Evolutionary conservation across 208 protist species (phyloP), one percentile per base, ranked within the genome.

Genomic region (Leishmania guyanensis): DNA sequence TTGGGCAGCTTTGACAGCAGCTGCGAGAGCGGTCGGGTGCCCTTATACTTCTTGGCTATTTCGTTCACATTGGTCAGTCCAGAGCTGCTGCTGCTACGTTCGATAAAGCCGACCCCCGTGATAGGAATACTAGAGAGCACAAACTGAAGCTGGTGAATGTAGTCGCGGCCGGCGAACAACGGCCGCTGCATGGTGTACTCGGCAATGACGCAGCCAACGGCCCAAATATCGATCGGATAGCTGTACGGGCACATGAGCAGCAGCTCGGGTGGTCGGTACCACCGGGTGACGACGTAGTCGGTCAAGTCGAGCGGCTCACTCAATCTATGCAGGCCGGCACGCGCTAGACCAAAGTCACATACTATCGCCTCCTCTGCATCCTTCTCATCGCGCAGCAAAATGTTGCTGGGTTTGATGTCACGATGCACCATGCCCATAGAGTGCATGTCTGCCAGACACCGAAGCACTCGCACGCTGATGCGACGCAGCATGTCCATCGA

Each of bases 181-280:
- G 94, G 90, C 2, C 88, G 84, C 53, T 89, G 88, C 36, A 94
- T 93, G 10, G 99, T 89, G 72, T 99, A 89, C 88, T 99, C 99
- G 10, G 94, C 99, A 65, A 99, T 98, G 65, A 99, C 99, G 84
- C 99, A 99, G 22, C 99, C 99, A 22, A 99, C 94, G 0, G 95
- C 95, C 99, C 99, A 99, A 26, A 99, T 79, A 86, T 99, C 99
- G 73, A 99, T 90, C 1, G 94, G 84, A 78, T 92, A 92, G 85
- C 88, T 86, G 87, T 98, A 93, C 10, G 91, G 80, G 84, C 96
- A 99, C 86, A 98, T 96, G 33, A 99, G 90, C 74, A 99, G 94
- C 48, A 99, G 92, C 90, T 99, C 99, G 14, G 99, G 99, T 17
- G 99, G 98, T 36, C 99, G 94, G 89, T 99, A 99, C 99, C 99